Conservation (phyloP, 345 rosid genomes). For the Boechera retrofracta region DNA sequence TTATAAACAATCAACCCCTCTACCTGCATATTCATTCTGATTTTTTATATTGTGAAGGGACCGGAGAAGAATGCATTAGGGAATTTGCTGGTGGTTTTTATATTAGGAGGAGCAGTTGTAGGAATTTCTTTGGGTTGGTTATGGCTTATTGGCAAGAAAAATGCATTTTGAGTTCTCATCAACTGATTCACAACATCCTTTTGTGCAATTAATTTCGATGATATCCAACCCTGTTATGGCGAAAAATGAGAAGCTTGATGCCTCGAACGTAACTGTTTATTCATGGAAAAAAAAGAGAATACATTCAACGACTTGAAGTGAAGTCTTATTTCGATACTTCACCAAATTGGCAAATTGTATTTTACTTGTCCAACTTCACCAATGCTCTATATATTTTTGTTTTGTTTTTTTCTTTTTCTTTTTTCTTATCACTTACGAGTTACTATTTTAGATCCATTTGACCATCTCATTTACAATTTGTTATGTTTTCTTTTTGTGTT, state of each 20-base stretch:
- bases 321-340: constrained; percentile 7
- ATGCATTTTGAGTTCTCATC: constrained; percentile 46
- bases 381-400: too few relatives aligned
- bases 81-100: constrained; percentile 67
- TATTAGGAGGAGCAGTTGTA: constrained; percentile 45
- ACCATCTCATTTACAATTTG: neutral
- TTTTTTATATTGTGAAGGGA: constrained; percentile 54
- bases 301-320: neutral
- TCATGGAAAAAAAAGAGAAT: neutral
- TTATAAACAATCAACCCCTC: neutral
- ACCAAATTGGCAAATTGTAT: neutral
- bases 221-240: neutral
- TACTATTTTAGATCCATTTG: neutral
- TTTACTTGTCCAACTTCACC: neutral
- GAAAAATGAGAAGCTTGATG: neutral
- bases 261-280: neutral
- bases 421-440: neutral
- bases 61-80: constrained; percentile 95
- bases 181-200: neutral
- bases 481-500: too few relatives aligned
- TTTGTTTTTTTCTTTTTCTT: too few relatives aligned
- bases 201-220: neutral
- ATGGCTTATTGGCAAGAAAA: constrained; percentile 74
- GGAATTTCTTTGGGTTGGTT: constrained; percentile 84
- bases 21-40: neutral